Conservation (phyloP, 2,329 filamentous ascomycete genomes). For the Apiospora rasikravindrae region DNA sequence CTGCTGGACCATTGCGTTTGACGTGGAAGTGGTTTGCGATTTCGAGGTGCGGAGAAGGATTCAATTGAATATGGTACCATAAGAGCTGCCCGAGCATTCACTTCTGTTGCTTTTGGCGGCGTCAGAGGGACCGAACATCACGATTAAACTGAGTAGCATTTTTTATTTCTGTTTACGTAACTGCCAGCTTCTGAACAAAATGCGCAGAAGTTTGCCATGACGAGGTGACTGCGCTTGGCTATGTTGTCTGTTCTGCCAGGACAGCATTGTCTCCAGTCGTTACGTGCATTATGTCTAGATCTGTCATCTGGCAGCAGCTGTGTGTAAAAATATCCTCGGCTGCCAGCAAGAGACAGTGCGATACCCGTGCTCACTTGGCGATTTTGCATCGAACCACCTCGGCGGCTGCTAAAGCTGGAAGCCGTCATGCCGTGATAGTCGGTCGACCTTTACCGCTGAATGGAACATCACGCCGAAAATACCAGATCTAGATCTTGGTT, state of each 20-base stretch:
- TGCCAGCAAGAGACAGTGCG: background rate
- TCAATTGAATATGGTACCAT: constrained; percentile 60
- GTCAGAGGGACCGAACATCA: constrained; percentile 82
- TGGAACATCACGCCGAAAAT: background rate
- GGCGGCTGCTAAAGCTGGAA: background rate
- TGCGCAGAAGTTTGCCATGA: background rate
- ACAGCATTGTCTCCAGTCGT: background rate
- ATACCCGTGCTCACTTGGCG: background rate
- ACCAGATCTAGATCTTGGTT: background rate
- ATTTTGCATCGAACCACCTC: background rate
- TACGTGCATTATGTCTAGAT: background rate
- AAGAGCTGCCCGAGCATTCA: constrained; percentile 75
- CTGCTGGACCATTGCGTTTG: constrained; percentile 64
- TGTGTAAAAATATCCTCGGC: background rate
- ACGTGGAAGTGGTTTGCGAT: constrained; percentile 62
- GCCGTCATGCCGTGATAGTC: constrained; percentile 3
- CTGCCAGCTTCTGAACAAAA: too few species aligned
- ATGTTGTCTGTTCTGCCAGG: background rate
- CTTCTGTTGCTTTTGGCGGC: constrained; percentile 72
- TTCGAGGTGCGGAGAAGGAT: constrained; percentile 54
- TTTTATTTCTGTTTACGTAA: background rate
- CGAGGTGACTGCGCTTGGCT: background rate
- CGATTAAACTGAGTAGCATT: background rate
- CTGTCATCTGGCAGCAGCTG: background rate
- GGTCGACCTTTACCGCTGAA: background rate